These are phyloP conservation scores for Phytophthora aleatoria DNA, from an alignment of 352 stramenopile genomes.

Conservation along the genomic window DNA sequence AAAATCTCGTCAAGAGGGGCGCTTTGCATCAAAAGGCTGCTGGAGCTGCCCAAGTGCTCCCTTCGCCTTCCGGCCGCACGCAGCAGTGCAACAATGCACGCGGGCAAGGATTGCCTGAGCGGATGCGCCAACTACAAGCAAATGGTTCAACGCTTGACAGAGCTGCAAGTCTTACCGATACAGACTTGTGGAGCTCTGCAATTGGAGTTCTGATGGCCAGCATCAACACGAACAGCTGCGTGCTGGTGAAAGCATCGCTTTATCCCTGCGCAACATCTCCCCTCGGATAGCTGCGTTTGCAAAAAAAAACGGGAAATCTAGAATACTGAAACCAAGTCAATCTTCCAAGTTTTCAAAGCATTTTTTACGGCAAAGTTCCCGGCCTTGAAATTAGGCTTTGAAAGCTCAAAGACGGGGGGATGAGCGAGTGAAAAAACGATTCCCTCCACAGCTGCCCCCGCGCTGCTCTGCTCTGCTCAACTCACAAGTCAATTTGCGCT, in stretches of 20 bases:
- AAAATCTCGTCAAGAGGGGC: not conserved
- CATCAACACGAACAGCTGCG: slow-evolving; percentile 21
- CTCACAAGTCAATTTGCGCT: slow-evolving; percentile 34
- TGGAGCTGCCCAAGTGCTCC: not conserved
- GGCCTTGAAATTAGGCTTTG: slow-evolving; percentile 15
- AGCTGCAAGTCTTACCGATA: slow-evolving; percentile 8
- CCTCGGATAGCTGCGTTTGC: slow-evolving; percentile 4
- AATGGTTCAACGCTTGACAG: slow-evolving; percentile 21
- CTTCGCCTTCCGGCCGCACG: not conserved
- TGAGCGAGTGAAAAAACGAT: slow-evolving; percentile 16
- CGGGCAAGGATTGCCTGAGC: slow-evolving; percentile 1
- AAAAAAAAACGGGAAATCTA: slow-evolving; percentile 6
- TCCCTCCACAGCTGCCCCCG: slow-evolving; percentile 23
- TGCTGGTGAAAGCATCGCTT: slow-evolving; percentile 9
- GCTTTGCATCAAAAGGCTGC: no score
- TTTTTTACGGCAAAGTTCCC: slow-evolving; percentile 1
- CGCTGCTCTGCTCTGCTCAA: slow-evolving; percentile 28
- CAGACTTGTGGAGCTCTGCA: slow-evolving; percentile 3
- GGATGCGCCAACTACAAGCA: slow-evolving; percentile 18
- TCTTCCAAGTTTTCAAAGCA: slow-evolving; percentile 4
- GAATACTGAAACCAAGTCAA: slow-evolving; percentile 17
- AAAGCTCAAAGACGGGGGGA: slow-evolving; percentile 29
- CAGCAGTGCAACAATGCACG: slow-evolving; percentile 1
- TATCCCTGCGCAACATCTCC: slow-evolving; percentile 10
- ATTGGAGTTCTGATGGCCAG: not conserved